A percentile compares a stretch with the other conserved stretches of the same genome.
phyloP scores from a whole-genome alignment of 768 basidiomycete species.

The Podaxis mareebaensis region DNA sequence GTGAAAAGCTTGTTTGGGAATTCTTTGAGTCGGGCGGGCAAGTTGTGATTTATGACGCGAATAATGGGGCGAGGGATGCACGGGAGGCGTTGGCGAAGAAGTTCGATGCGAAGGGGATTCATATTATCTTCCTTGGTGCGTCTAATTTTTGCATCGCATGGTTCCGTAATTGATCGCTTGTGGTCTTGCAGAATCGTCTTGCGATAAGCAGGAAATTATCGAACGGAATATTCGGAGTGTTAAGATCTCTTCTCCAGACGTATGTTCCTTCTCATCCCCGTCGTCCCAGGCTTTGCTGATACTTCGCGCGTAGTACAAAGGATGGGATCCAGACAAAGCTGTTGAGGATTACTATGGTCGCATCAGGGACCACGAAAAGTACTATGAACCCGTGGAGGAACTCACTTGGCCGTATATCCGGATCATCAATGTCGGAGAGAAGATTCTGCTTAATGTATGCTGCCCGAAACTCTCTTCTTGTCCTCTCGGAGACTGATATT shows the following conservation, averaged over 20 bases:
- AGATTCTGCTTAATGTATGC: constrained; percentile 90
- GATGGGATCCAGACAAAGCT: constrained; percentile 91
- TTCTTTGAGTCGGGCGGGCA: constrained; percentile 89
- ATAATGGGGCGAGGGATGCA: constrained; percentile 76
- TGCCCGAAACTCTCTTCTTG: neutral
- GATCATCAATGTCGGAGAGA: constrained; percentile 95
- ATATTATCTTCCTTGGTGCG: constrained; percentile 91
- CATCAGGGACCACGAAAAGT: constrained; percentile 81
- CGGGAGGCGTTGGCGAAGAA: constrained; percentile 77
- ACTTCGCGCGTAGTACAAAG: constrained; percentile 64
- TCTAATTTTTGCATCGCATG: constrained; percentile 1
- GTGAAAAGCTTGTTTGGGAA: constrained; percentile 86
- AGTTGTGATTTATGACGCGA: constrained; percentile 98
- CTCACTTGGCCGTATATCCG: constrained; percentile 92
- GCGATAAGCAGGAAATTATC: constrained; percentile 91
- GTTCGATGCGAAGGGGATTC: constrained; percentile 84
- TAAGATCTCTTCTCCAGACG: constrained; percentile 98
- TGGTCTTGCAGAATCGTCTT: constrained; percentile 69
- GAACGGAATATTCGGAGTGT: constrained; percentile 93
- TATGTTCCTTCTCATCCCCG: constrained; percentile 37
- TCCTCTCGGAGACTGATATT: neutral
- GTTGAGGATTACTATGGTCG: constrained; percentile 91
- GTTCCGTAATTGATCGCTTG: neutral
- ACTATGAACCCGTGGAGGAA: constrained; percentile 92
- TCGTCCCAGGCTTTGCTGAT: constrained; percentile 10